phyloP scores from a whole-genome alignment of 2,329 filamentous ascomycete species.

The Colletotrichum echinochloae region DNA sequence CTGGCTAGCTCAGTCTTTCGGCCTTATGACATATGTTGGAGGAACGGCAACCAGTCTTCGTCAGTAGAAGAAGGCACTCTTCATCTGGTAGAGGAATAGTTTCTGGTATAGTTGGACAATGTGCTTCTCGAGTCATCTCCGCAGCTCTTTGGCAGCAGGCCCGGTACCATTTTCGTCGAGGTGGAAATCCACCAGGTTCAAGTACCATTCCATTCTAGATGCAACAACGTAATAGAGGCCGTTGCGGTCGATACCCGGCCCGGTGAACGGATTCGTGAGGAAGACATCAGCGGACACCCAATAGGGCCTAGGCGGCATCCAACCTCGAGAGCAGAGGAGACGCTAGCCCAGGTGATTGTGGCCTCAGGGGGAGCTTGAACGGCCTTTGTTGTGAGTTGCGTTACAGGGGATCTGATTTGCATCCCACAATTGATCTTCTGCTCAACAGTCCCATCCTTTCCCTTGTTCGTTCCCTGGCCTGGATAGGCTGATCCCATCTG shows the following conservation, averaged over 20 bases:
- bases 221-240: slow-evolving; percentile 52
- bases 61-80: slow-evolving; percentile 50
- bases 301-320: no score
- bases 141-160: slow-evolving; percentile 17
- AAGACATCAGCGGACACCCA: no score
- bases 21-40: background rate
- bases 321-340: no score
- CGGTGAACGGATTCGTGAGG: slow-evolving; percentile 47
- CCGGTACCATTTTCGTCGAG: slow-evolving; percentile 42
- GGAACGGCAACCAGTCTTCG: background rate
- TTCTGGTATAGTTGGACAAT: slow-evolving; percentile 53
- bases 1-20: background rate
- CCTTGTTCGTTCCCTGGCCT: no score
- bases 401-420: no score
- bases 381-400: no score
- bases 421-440: no score
- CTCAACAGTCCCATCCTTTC: no score
- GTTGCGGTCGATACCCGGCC: slow-evolving; percentile 47
- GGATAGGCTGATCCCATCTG: no score
- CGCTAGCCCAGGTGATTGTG: no score
- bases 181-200: slow-evolving; percentile 47
- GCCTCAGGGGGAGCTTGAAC: no score
- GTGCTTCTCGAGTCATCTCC: slow-evolving; percentile 42
- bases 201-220: slow-evolving; percentile 55
- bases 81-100: slow-evolving; percentile 55